A percentile compares a stretch with the other conserved stretches of the same genome.
These are phyloP conservation scores for Rhododendron griersonianum DNA, from an alignment of 148 eudicot species.

Conservation along the genomic window DNA sequence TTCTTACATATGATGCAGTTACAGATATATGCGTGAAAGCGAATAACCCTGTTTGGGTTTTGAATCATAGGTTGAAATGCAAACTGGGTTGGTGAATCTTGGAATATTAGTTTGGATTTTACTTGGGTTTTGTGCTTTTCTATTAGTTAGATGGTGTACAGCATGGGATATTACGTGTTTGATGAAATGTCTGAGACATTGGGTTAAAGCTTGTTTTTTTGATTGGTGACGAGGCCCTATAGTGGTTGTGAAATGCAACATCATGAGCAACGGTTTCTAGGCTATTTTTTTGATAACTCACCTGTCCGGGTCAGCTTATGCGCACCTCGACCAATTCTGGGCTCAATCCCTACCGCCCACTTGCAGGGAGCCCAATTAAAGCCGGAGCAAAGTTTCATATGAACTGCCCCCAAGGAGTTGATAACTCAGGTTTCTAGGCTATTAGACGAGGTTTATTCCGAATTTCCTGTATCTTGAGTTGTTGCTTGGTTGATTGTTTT, in stretches of 20 bases:
- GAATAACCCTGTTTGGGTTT: background rate
- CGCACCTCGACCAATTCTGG: too few relatives aligned
- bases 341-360: too few relatives aligned
- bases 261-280: background rate
- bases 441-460: background rate
- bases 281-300: too few relatives aligned
- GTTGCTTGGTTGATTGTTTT: background rate
- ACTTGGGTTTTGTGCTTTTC: background rate
- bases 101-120: background rate
- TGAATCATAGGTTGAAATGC: background rate
- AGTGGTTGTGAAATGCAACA: background rate
- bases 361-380: too few relatives aligned
- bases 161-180: background rate
- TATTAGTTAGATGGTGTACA: background rate
- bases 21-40: background rate
- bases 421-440: background rate
- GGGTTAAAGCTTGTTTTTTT: background rate
- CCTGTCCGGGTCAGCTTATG: too few relatives aligned
- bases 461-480: background rate
- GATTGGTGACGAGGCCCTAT: background rate
- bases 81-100: background rate
- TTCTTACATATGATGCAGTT: background rate
- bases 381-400: too few relatives aligned
- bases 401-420: too few relatives aligned
- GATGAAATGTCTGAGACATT: constrained; percentile 1